phyloP scores from a whole-genome alignment of 192 early-diverging fungal genomes.

The Rhizophagus sp. region DNA sequence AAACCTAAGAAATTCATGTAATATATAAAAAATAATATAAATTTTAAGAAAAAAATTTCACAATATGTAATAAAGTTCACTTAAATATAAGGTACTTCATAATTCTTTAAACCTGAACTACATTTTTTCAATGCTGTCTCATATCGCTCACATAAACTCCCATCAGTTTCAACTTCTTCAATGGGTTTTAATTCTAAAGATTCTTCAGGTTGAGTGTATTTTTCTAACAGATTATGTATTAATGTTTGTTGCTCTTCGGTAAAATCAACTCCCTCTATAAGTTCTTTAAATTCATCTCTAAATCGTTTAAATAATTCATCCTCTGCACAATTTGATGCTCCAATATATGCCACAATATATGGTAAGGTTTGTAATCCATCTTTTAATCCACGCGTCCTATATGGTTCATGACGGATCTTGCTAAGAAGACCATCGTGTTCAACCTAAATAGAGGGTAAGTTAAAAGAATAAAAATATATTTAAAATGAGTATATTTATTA shows the following conservation, averaged over 20 bases:
- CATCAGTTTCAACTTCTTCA: background rate
- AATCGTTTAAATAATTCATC: background rate
- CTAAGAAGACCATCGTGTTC: background rate
- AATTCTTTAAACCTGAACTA: background rate
- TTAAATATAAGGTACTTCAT: background rate
- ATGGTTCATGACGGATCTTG: background rate
- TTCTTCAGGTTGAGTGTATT: background rate
- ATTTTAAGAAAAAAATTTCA: no score
- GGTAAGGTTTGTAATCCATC: background rate
- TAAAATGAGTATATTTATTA: background rate
- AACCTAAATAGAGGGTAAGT: background rate
- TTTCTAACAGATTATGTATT: background rate
- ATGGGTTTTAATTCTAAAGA: background rate
- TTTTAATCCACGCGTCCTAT: background rate
- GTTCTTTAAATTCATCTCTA: background rate
- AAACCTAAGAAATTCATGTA: no score
- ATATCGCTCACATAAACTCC: background rate
- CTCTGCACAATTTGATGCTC: background rate
- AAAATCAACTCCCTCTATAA: background rate
- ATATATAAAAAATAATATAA: no score
- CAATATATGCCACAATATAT: background rate
- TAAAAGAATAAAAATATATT: background rate
- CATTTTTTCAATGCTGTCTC: background rate
- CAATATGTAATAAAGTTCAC: no score
- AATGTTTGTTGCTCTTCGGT: background rate